phyloP scores from a whole-genome alignment of 768 basidiomycete species.

The Boletus pseudo-olivaceus region DNA sequence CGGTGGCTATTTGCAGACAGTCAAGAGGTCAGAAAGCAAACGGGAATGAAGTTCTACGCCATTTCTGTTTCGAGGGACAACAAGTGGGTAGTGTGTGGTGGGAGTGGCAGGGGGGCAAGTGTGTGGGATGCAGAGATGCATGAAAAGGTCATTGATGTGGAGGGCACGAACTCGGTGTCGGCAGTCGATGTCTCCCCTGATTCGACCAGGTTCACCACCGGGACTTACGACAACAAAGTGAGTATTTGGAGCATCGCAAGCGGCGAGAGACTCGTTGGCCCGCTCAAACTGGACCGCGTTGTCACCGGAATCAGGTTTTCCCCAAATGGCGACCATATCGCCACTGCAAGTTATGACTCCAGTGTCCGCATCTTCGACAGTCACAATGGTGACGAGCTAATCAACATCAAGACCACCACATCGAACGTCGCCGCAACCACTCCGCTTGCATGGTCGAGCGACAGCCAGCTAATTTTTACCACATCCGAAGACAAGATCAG shows the following conservation, averaged over 20 bases:
- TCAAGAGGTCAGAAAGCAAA: too few species aligned
- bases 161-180: not conserved
- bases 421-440: accelerated
- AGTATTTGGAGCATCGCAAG: not conserved
- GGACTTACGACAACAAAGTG: not conserved
- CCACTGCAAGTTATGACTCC: not conserved
- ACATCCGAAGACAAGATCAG: not conserved
- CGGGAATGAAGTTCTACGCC: not conserved
- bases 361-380: not conserved
- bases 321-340: not conserved
- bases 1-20: too few species aligned
- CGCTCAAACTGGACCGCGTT: not conserved
- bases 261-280: not conserved
- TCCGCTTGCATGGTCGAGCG: not conserved
- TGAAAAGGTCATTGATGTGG: not conserved
- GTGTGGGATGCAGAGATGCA: not conserved
- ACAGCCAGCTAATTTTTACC: not conserved
- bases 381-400: not conserved
- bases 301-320: not conserved
- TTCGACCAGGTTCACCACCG: not conserved
- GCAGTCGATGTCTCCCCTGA: not conserved
- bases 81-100: not conserved
- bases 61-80: not conserved
- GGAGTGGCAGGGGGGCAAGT: not conserved
- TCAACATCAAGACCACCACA: not conserved